A percentile compares a stretch with the other conserved stretches of the same genome.
Conservation (phyloP, 768 basidiomycete genomes). For the Russula lepida region DNA sequence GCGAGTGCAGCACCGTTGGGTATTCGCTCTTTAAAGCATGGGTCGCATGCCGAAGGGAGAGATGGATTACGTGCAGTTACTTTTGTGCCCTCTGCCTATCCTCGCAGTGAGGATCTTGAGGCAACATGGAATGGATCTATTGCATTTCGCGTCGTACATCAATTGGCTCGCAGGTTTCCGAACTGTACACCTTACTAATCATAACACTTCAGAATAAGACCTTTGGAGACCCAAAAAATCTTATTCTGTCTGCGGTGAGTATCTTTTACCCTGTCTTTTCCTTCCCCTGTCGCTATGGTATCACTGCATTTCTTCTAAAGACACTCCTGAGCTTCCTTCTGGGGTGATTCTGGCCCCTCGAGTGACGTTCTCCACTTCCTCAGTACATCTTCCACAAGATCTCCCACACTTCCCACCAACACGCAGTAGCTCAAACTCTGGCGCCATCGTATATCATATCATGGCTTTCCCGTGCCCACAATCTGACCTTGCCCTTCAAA, state of each 20-base stretch:
- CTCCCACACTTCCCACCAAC: not conserved
- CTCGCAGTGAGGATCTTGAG: not conserved
- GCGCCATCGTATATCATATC: too few relatives aligned
- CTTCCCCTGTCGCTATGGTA: not conserved
- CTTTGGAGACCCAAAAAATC: not conserved
- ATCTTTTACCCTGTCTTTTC: too few relatives aligned
- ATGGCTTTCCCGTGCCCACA: not conserved
- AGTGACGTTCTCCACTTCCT: not conserved
- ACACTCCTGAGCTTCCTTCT: not conserved
- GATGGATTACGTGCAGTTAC: not conserved
- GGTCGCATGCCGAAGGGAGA: not conserved
- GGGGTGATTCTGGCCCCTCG: not conserved
- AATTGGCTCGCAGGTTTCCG: not conserved
- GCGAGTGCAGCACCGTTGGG: not conserved
- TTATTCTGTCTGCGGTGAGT: not conserved
- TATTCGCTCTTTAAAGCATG: slow-evolving; percentile 1
- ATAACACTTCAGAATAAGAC: not conserved
- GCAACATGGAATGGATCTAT: not conserved
- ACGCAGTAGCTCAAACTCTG: too few relatives aligned
- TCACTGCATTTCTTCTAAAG: not conserved
- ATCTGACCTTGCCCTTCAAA: not conserved
- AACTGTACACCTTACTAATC: too few relatives aligned
- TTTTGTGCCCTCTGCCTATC: not conserved
- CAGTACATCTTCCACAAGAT: not conserved
- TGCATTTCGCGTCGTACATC: not conserved